These are phyloP conservation scores for Nymphaea colorata DNA, from an alignment of 164 flowering plant genomes.

Conservation along the genomic window DNA sequence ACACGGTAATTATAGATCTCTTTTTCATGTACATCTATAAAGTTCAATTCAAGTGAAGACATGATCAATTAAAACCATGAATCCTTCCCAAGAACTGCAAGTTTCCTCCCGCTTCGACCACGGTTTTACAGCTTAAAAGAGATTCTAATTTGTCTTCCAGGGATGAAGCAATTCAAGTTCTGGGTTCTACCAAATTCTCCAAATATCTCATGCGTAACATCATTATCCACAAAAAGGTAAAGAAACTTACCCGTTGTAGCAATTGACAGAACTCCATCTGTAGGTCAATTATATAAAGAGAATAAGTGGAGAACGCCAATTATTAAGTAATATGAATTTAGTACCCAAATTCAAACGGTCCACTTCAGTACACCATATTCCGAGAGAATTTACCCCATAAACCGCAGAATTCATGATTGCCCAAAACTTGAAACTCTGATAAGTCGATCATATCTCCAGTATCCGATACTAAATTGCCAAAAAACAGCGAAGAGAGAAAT, in stretches of 20 bases:
- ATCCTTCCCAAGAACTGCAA: neutral
- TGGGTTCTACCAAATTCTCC: neutral
- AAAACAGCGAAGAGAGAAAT: neutral
- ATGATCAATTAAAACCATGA: neutral
- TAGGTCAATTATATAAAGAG: slow-evolving; percentile 3
- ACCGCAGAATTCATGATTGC: slow-evolving; percentile 5
- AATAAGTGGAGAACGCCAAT: neutral
- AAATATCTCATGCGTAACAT: neutral
- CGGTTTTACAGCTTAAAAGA: neutral
- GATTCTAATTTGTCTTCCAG: neutral
- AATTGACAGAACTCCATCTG: slow-evolving; percentile 62
- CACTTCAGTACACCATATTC: neutral
- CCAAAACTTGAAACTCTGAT: slow-evolving; percentile 44
- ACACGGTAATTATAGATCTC: slow-evolving; percentile 41
- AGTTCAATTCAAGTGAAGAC: slow-evolving; percentile 4
- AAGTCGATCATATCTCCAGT: slow-evolving; percentile 60
- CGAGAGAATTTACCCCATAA: neutral
- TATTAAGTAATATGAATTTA: neutral
- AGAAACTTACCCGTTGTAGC: slow-evolving; percentile 49
- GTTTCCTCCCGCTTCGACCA: neutral
- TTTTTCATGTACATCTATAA: slow-evolving; percentile 38
- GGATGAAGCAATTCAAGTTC: neutral
- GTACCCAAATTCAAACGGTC: neutral
- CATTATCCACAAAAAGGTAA: neutral
- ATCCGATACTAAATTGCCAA: slow-evolving; percentile 48